phyloP scores from a whole-genome alignment of 768 basidiomycete species.

The Stropharia rugosoannulata region DNA sequence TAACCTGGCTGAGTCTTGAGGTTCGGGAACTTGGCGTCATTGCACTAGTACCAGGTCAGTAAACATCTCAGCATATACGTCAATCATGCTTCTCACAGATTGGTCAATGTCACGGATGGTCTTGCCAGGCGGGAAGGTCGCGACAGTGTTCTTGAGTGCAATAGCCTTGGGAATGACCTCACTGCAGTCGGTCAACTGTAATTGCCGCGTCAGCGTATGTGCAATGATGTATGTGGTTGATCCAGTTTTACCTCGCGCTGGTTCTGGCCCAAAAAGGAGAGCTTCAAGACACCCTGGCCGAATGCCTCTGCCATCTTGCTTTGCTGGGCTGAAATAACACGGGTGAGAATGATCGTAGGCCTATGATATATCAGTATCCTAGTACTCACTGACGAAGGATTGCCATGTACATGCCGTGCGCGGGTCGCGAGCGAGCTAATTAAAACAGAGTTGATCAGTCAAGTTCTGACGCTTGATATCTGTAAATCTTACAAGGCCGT shows the following conservation, averaged over 20 bases:
- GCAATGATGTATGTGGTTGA: background rate
- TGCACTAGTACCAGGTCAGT: constrained; percentile 2
- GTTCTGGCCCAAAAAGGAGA: constrained; percentile 43
- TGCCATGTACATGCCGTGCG: constrained; percentile 51
- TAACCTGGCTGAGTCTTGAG: constrained; percentile 8
- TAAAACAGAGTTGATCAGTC: background rate
- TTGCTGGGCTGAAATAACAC: constrained; percentile 26
- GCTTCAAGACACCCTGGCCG: constrained; percentile 42
- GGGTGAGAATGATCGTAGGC: background rate
- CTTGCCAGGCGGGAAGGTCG: constrained; percentile 31
- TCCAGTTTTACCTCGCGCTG: constrained; percentile 10
- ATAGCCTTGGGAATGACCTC: constrained; percentile 40
- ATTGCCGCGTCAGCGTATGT: background rate
- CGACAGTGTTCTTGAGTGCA: constrained; percentile 19
- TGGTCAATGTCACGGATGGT: constrained; percentile 27
- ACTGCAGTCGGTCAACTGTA: constrained; percentile 38
- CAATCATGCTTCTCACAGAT: constrained; percentile 24
- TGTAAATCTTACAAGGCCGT: constrained; percentile 27
- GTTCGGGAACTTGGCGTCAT: constrained; percentile 6
- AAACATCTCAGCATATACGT: background rate
- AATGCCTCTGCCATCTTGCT: constrained; percentile 32
- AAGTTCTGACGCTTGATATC: background rate
- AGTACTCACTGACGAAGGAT: constrained; percentile 33
- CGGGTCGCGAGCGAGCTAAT: constrained; percentile 33
- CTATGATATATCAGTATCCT: background rate